These are phyloP conservation scores for Hericium erinaceus DNA, from an alignment of 768 basidiomycete genomes.

Conservation along the genomic window DNA sequence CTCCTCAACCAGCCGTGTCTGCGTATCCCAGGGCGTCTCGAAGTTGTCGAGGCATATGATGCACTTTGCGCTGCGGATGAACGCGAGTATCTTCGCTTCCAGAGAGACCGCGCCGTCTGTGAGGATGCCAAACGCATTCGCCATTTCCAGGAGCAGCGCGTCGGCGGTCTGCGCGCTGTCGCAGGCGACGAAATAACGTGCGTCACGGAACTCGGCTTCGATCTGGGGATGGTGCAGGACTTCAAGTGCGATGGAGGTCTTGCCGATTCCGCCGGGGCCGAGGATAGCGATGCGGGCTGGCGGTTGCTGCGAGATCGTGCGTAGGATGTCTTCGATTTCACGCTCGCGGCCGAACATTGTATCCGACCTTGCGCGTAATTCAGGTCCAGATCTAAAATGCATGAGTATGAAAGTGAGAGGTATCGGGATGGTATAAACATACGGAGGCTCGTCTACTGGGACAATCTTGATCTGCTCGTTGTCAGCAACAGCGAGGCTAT, in stretches of 20 bases:
- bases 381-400: not conserved
- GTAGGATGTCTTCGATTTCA: not conserved
- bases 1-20: not conserved
- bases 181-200: slow-evolving; percentile 5
- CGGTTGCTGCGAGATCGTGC: not conserved
- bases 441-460: not conserved
- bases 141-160: not conserved
- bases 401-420: not conserved
- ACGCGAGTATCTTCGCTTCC: not conserved
- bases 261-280: slow-evolving; percentile 13
- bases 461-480: not conserved
- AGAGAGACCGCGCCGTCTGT: not conserved
- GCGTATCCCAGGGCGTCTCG: slow-evolving; percentile 1
- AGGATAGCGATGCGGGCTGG: slow-evolving; percentile 14
- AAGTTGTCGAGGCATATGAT: slow-evolving; percentile 3
- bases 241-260: slow-evolving; percentile 5
- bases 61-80: not conserved
- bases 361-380: not conserved
- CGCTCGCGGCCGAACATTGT: not conserved
- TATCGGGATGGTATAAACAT: not conserved
- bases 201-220: not conserved
- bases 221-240: not conserved
- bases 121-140: not conserved
- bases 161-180: not conserved
- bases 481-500: not conserved